Base-by-base conservation (phyloP, 2,329 filamentous ascomycete genomes). In the Aspergillus japonicus region DNA sequence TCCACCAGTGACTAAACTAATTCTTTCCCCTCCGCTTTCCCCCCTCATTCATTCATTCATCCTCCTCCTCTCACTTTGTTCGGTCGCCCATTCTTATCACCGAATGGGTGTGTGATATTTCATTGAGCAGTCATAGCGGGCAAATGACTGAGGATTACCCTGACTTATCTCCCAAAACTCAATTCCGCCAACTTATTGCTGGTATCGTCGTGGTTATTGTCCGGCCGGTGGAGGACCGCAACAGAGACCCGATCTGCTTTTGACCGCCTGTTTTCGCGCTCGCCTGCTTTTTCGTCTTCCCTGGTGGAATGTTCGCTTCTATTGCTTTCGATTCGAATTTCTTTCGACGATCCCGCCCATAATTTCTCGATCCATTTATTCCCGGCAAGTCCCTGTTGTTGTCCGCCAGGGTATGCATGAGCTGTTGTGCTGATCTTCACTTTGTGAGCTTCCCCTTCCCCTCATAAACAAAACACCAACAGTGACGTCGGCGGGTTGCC, bases 381-480 rank as follows among this genome's bases (percentile, higher is more conserved):
- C 39, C 33, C 47, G 49, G 26, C 12, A 26, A 14, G 50, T 47
- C 35, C 44, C 31, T 47, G 52, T 33, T 47, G 50, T 23, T 42
- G 50, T 42, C 23, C 4, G 31, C 53, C 42, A 48, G 53, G 53
- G 53, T 33, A 55, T 55, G 53, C 39, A 44, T 44, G 39, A 44
- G 39, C 39, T 58, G 51, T 39, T 48, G 56, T 58, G 23, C 26
- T 26, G 50, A 51, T 29, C 50, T 59, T 42, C 23, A 44, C 47
- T 35, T 52, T 58, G 56, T 56, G 35, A 35, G 39, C 39, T 55
- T 51, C 24, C 35, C 29, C 54, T 47, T 35, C 16, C 39, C 49
- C 23, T 49, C 47, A 50, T 62, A 62, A 62, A 62, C 58, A 62
- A 29, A 62, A 61, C 61, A 61, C 53, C 51, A 48, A 50, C 49